Conservation (phyloP, 208 protist genomes). For the Angomonas ambiguus region DNA sequence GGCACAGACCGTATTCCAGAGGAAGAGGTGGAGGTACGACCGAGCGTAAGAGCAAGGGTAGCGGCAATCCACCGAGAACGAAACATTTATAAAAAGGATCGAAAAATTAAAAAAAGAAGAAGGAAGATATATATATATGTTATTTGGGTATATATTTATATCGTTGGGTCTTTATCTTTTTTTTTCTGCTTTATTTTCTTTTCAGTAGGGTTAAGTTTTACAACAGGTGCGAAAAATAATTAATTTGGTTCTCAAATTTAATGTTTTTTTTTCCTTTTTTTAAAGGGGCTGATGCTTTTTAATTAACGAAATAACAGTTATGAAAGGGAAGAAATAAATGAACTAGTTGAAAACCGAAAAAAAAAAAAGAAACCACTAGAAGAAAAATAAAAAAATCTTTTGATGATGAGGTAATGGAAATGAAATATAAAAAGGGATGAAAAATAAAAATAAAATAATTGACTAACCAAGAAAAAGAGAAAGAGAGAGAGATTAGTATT, state of each 20-base stretch:
- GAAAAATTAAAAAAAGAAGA: slow-evolving; percentile 6
- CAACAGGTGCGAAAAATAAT: no score
- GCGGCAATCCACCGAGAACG: background rate
- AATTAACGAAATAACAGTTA: slow-evolving; percentile 11
- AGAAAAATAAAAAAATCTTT: background rate
- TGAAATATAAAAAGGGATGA: background rate
- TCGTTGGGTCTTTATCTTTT: no score
- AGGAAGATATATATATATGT: no score
- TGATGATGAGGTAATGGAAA: background rate
- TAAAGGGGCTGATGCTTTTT: background rate
- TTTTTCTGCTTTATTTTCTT: background rate
- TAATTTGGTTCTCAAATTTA: no score
- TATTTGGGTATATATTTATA: no score
- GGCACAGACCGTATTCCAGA: background rate
- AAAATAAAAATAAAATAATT: slow-evolving; percentile 15
- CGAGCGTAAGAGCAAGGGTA: background rate
- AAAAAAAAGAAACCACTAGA: slow-evolving; percentile 7
- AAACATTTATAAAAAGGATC: slow-evolving; percentile 12
- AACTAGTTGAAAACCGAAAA: slow-evolving; percentile 5
- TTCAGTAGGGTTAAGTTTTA: background rate
- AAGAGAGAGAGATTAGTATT: slow-evolving; percentile 10
- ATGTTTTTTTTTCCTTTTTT: background rate
- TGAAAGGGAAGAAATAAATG: slow-evolving; percentile 11
- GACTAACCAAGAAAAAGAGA: slow-evolving; percentile 13
- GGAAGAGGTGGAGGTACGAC: background rate